Conservation (phyloP, 1,284 basidiomycete genomes). For the Irpex sp. region DNA sequence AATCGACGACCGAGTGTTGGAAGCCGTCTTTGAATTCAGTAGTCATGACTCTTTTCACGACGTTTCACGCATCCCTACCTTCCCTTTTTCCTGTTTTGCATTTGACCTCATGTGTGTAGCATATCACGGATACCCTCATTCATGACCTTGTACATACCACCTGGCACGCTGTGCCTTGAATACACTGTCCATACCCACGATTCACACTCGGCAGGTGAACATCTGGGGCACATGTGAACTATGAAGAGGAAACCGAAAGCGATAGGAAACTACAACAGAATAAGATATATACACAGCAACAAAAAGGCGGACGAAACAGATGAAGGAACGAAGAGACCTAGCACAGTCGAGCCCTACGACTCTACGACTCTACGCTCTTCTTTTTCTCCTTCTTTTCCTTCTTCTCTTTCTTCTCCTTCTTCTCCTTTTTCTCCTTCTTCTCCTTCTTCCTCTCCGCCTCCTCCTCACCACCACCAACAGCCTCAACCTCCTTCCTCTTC, state of each 20-base stretch:
- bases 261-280: neutral
- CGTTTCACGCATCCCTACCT: too few species aligned
- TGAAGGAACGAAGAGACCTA: neutral
- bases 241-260: neutral
- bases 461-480: constrained; percentile 29
- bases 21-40: too few species aligned
- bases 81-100: too few species aligned
- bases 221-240: too few species aligned
- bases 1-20: neutral
- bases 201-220: neutral
- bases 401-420: constrained; percentile 23
- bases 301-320: neutral
- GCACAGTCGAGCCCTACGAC: neutral
- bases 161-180: neutral
- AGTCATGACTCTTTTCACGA: too few species aligned
- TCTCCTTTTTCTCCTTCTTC: constrained; percentile 37
- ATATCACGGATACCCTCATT: neutral
- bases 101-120: neutral
- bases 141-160: neutral
- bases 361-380: neutral
- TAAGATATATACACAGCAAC: neutral
- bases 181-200: neutral
- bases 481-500: constrained; percentile 38
- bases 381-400: neutral
- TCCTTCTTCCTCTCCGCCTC: constrained; percentile 29